Evolutionary conservation across 1,284 basidiomycete species (phyloP).

Genomic region (Sanghuangporus baumii): DNA sequence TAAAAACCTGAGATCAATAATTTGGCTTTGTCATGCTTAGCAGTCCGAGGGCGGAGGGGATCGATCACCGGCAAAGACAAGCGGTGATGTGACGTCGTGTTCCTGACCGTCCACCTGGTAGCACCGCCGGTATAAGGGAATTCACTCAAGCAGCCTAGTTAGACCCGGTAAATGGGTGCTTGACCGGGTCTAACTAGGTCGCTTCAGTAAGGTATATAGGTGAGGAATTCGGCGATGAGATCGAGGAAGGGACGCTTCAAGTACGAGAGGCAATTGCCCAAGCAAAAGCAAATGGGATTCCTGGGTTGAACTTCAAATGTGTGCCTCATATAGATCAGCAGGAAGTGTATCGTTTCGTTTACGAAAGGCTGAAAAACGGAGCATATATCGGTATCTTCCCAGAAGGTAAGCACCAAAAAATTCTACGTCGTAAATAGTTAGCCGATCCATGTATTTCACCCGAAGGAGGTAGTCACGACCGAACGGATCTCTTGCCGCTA

Average conservation of each 20-base stretch:
- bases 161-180: too few relatives aligned
- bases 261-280: slow-evolving; percentile 65
- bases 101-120: too few relatives aligned
- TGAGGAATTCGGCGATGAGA: slow-evolving; percentile 84
- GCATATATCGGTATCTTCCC: slow-evolving; percentile 95
- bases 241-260: slow-evolving; percentile 67
- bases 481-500: slow-evolving; percentile 88
- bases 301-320: slow-evolving; percentile 70
- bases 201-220: too few relatives aligned
- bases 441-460: slow-evolving; percentile 5
- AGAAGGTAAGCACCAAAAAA: slow-evolving; percentile 57
- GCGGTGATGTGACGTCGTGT: too few relatives aligned
- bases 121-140: too few relatives aligned
- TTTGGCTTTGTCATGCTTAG: too few relatives aligned
- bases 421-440: slow-evolving; percentile 7
- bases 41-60: too few relatives aligned
- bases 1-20: too few relatives aligned
- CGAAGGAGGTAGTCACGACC: slow-evolving; percentile 90
- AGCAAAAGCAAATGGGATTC: slow-evolving; percentile 42
- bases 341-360: slow-evolving; percentile 93
- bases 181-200: too few relatives aligned
- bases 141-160: too few relatives aligned
- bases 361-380: slow-evolving; percentile 79
- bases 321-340: slow-evolving; percentile 88
- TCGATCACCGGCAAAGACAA: too few relatives aligned